These are phyloP conservation scores for Naganishia kalamii DNA, from an alignment of 768 basidiomycete species.

Conservation along the genomic window DNA sequence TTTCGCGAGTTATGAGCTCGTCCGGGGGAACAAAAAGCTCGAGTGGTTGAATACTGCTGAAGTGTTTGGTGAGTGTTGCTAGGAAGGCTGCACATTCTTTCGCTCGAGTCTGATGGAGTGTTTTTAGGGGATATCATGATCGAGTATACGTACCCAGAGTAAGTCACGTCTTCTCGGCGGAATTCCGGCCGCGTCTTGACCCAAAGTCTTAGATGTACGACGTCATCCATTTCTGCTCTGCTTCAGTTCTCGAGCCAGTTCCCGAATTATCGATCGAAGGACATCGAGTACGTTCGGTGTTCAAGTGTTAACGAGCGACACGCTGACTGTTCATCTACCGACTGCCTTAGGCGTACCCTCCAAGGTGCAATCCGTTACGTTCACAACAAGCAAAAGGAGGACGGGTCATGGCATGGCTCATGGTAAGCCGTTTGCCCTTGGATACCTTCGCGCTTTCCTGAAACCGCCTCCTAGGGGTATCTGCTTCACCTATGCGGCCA, in stretches of 20 bases:
- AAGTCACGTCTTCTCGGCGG: conserved; percentile 6
- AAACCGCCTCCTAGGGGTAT: conserved; percentile 33
- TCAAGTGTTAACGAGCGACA: not conserved
- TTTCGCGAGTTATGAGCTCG: conserved; percentile 86
- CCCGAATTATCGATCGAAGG: conserved; percentile 66
- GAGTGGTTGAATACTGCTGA: conserved; percentile 91
- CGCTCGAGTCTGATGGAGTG: conserved; percentile 76
- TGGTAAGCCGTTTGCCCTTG: conserved; percentile 68
- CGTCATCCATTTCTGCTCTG: conserved; percentile 81
- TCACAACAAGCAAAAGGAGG: conserved; percentile 67
- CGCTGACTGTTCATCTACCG: not conserved
- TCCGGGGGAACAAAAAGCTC: conserved; percentile 71
- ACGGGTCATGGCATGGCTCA: conserved; percentile 89
- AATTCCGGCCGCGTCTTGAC: not conserved
- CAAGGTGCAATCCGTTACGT: conserved; percentile 69
- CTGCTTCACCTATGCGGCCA: conserved; percentile 95
- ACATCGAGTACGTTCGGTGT: conserved; percentile 61
- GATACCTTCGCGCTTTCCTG: not conserved
- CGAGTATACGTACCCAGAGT: conserved; percentile 93
- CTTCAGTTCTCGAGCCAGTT: conserved; percentile 75
- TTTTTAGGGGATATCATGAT: conserved; percentile 90
- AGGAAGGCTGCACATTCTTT: too few species aligned
- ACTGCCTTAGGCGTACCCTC: conserved; percentile 57
- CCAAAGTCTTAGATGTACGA: conserved; percentile 57
- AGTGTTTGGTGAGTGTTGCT: conserved; percentile 81